Conservation (phyloP, 2,329 filamentous ascomycete species). For the Byssoonygena ceratinophila region DNA sequence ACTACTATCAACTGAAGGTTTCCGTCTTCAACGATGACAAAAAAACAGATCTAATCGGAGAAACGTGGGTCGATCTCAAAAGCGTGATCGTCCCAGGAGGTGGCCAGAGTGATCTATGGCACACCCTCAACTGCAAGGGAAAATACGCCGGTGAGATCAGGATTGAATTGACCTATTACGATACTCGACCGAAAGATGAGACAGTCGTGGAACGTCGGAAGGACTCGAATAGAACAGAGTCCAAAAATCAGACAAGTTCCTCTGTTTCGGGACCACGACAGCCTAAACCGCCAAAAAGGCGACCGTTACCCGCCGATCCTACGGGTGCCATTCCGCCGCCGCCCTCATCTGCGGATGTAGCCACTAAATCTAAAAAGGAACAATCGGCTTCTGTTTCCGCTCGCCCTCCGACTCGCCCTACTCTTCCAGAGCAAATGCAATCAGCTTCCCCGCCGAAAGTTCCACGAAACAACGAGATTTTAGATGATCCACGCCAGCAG, state of each 20-base stretch:
- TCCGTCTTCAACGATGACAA: slow-evolving; percentile 98
- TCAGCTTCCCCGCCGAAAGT: slow-evolving; percentile 23
- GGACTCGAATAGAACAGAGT: slow-evolving; percentile 30
- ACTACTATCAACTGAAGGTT: slow-evolving; percentile 91
- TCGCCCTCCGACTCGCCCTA: slow-evolving; percentile 1
- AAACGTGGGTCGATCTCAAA: slow-evolving; percentile 77
- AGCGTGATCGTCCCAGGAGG: slow-evolving; percentile 74
- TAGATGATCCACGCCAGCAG: slow-evolving; percentile 20
- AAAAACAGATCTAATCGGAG: slow-evolving; percentile 90
- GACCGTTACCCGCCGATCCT: slow-evolving; percentile 73
- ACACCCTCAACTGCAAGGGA: slow-evolving; percentile 72
- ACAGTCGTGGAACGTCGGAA: slow-evolving; percentile 46
- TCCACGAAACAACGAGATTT: slow-evolving; percentile 24
- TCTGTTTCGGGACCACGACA: slow-evolving; percentile 39
- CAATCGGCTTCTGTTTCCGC: background rate
- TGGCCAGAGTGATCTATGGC: slow-evolving; percentile 91
- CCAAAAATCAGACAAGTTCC: slow-evolving; percentile 22
- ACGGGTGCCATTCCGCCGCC: slow-evolving; percentile 42
- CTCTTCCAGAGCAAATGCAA: slow-evolving; percentile 26
- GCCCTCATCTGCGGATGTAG: slow-evolving; percentile 28
- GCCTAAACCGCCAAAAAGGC: slow-evolving; percentile 61
- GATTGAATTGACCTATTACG: slow-evolving; percentile 94
- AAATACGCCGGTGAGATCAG: slow-evolving; percentile 94
- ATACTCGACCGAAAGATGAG: slow-evolving; percentile 75
- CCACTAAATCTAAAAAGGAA: slow-evolving; percentile 2